A percentile compares a stretch with the other conserved stretches of the same genome.
phyloP scores from a whole-genome alignment of 2,329 filamentous ascomycete species.

The Fusarium euwallaceae region DNA sequence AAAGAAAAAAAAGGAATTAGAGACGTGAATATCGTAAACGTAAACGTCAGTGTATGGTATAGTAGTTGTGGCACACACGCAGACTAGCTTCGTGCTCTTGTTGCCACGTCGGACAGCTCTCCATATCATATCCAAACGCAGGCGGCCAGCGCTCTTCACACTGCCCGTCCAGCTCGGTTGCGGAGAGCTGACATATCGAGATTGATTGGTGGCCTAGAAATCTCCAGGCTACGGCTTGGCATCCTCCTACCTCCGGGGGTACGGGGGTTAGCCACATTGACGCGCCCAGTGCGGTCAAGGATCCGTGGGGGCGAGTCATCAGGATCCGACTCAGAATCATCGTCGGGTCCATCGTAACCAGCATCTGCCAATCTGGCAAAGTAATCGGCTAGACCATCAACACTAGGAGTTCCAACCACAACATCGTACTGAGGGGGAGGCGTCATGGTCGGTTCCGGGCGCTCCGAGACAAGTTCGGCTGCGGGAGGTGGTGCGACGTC shows the following conservation, averaged over 20 bases:
- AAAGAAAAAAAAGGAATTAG: conserved; percentile 31
- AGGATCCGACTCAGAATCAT: conserved; percentile 57
- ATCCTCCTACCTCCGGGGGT: conserved; percentile 67
- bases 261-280: conserved; percentile 69
- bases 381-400: conserved; percentile 85
- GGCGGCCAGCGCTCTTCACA: conserved; percentile 42
- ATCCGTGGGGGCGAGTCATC: conserved; percentile 62
- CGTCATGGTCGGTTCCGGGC: conserved; percentile 68
- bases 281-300: conserved; percentile 64
- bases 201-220: conserved; percentile 56
- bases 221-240: conserved; percentile 69
- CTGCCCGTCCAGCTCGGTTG: conserved; percentile 42
- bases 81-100: background rate
- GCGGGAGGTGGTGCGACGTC: conserved; percentile 63
- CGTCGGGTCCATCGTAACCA: conserved; percentile 61
- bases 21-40: conserved; percentile 35
- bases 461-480: conserved; percentile 40
- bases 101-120: conserved; percentile 1
- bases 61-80: conserved; percentile 4
- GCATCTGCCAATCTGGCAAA: conserved; percentile 84
- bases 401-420: conserved; percentile 77
- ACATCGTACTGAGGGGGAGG: conserved; percentile 88
- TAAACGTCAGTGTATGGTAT: conserved; percentile 17
- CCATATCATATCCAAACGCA: conserved; percentile 37
- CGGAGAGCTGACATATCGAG: conserved; percentile 45